phyloP scores from a whole-genome alignment of 805 yeast genomes.

The Lipomyces mesembrius region DNA sequence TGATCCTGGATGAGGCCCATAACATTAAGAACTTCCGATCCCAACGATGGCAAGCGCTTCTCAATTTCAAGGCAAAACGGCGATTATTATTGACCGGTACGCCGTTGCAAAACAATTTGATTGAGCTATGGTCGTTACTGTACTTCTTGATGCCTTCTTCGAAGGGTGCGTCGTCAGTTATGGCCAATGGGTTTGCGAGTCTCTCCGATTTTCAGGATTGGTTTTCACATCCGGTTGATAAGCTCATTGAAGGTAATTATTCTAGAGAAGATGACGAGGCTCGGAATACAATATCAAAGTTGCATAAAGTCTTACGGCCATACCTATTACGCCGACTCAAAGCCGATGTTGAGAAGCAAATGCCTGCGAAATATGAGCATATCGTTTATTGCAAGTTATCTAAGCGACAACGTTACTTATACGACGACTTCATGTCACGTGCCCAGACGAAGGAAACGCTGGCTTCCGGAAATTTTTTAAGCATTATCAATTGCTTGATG shows the following conservation, averaged over 20 bases:
- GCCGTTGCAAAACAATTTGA: slow-evolving; percentile 91
- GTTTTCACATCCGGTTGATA: slow-evolving; percentile 98
- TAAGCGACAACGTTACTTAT: slow-evolving; percentile 85
- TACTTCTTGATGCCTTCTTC: slow-evolving; percentile 96
- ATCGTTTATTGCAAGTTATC: slow-evolving; percentile 89
- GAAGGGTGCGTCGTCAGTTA: slow-evolving; percentile 57
- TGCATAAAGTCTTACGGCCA: slow-evolving; percentile 93
- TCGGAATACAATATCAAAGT: slow-evolving; percentile 76
- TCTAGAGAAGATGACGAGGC: slow-evolving; percentile 72
- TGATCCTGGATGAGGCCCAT: slow-evolving; percentile 98
- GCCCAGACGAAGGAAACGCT: slow-evolving; percentile 94
- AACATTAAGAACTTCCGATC: slow-evolving; percentile 95
- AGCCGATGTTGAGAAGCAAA: slow-evolving; percentile 96
- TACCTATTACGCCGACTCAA: slow-evolving; percentile 88
- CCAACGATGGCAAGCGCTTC: slow-evolving; percentile 93
- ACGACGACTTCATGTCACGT: slow-evolving; percentile 96
- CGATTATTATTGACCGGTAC: slow-evolving; percentile 93
- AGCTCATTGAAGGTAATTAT: slow-evolving; percentile 69
- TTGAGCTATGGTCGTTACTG: slow-evolving; percentile 93
- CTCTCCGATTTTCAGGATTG: slow-evolving; percentile 95
- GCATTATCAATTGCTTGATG: slow-evolving; percentile 96
- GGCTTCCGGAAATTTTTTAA: slow-evolving; percentile 90
- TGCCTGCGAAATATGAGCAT: slow-evolving; percentile 98
- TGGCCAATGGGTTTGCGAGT: slow-evolving; percentile 97
- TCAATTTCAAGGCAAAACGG: slow-evolving; percentile 91